A percentile compares a stretch with the other conserved stretches of the same genome.
Evolutionary conservation across 2,329 filamentous ascomycete genomes (phyloP).

Genomic region (Thelonectria blattea): DNA sequence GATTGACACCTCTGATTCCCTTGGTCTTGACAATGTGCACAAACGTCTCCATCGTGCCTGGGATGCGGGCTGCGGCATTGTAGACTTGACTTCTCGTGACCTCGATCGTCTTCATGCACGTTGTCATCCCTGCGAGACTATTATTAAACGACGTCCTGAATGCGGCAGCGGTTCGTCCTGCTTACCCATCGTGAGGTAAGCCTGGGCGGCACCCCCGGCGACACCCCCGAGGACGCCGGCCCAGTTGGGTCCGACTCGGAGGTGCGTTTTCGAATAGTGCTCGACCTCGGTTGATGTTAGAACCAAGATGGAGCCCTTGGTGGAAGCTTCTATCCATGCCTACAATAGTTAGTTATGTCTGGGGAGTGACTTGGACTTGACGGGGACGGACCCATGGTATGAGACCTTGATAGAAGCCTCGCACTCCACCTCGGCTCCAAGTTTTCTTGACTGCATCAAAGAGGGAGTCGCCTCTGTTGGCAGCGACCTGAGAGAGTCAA

Average conservation of each 20-base stretch:
- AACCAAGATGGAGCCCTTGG: conserved; percentile 18
- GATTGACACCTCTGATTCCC: conserved; percentile 18
- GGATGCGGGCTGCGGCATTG: conserved; percentile 1
- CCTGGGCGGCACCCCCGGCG: conserved; percentile 17
- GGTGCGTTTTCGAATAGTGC: conserved; percentile 10
- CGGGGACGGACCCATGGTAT: conserved; percentile 14
- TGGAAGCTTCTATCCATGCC: conserved; percentile 22
- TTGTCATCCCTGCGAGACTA: conserved; percentile 6
- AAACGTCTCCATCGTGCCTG: conserved; percentile 20
- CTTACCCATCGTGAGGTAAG: conserved; percentile 21
- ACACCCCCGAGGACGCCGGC: conserved; percentile 11
- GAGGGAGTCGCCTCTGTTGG: conserved; percentile 11
- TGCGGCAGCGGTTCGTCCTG: not conserved
- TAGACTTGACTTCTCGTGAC: conserved; percentile 15
- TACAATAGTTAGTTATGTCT: not conserved
- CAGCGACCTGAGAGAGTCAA: not conserved
- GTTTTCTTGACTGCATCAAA: conserved; percentile 17
- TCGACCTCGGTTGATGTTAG: conserved; percentile 18
- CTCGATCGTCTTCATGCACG: conserved; percentile 22
- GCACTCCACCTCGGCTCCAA: conserved; percentile 9
- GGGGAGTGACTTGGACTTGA: not conserved
- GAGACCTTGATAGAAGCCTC: conserved; percentile 19
- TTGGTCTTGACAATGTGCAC: conserved; percentile 11
- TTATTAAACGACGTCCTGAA: no score
- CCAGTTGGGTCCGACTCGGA: not conserved